Conservation (phyloP, 2,329 filamentous ascomycete species). For the Whalleya microplaca region DNA sequence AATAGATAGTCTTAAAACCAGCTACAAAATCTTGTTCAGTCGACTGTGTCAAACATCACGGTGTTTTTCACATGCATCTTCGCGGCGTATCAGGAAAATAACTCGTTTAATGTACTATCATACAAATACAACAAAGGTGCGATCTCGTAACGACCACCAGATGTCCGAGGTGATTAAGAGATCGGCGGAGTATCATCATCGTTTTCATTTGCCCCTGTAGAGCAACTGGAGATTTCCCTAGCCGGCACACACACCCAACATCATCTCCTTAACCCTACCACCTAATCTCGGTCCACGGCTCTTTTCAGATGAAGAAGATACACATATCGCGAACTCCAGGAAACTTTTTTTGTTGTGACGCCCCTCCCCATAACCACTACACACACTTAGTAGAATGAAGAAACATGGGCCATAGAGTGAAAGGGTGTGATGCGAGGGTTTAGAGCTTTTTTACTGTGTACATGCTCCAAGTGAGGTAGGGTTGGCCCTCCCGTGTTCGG, state of each 20-base stretch:
- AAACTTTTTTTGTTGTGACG: conserved; percentile 23
- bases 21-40: too few species aligned
- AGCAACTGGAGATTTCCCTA: not conserved
- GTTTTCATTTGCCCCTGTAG: conserved; percentile 3
- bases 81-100: not conserved
- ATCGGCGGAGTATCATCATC: conserved; percentile 5
- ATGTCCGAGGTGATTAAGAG: conserved; percentile 17
- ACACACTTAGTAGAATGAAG: conserved; percentile 11
- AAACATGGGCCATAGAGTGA: conserved; percentile 6
- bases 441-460: conserved; percentile 1
- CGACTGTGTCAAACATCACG: too few species aligned
- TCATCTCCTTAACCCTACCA: not conserved
- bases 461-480: not conserved
- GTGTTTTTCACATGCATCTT: too few species aligned
- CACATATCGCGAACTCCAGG: conserved; percentile 29
- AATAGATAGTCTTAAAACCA: too few species aligned
- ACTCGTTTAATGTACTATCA: conserved; percentile 27
- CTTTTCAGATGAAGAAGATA: conserved; percentile 13
- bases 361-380: conserved; percentile 23
- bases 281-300: conserved; percentile 14
- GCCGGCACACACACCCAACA: too few species aligned
- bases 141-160: conserved; percentile 14
- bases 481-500: not conserved
- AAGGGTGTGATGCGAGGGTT: conserved; percentile 1
- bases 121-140: conserved; percentile 30